Percentiles rank a stretch among this genome's conserved stretches.
phyloP scores from a whole-genome alignment of 2,329 filamentous ascomycete species.

The Lachnellula suecica region DNA sequence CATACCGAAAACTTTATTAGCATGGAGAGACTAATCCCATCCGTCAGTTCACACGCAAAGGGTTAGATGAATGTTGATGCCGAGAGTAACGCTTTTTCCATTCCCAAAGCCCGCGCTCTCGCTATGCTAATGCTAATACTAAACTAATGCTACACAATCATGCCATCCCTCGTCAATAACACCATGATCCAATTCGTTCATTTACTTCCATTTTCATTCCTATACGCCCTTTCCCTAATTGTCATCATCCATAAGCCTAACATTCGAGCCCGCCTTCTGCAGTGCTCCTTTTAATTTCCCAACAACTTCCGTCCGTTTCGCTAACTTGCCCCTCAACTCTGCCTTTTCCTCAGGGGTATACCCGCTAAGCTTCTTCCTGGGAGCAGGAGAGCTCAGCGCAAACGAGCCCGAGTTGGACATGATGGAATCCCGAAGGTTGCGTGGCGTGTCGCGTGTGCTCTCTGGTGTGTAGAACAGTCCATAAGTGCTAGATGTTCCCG shows the following conservation, averaged over 20 bases:
- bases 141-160: neutral
- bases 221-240: slow-evolving; percentile 10
- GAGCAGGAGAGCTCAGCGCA: slow-evolving; percentile 34
- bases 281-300: slow-evolving; percentile 43
- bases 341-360: slow-evolving; percentile 60
- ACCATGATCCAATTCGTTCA: neutral
- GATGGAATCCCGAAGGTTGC: slow-evolving; percentile 28
- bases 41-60: too few species aligned
- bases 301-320: slow-evolving; percentile 52
- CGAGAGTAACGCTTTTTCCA: too few species aligned
- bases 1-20: too few species aligned
- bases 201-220: neutral
- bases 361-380: slow-evolving; percentile 61
- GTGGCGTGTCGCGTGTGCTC: slow-evolving; percentile 22
- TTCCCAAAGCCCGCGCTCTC: too few species aligned
- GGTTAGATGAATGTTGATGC: too few species aligned
- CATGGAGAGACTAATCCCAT: too few species aligned
- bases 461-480: slow-evolving; percentile 31
- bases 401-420: slow-evolving; percentile 27
- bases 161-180: neutral
- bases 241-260: slow-evolving; percentile 30
- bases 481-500: slow-evolving; percentile 25
- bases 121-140: neutral
- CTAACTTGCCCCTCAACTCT: slow-evolving; percentile 52
- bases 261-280: slow-evolving; percentile 29